These are phyloP conservation scores for Thermothielavioides terrestris DNA, from an alignment of 495 filamentous ascomycete genomes.

Conservation along the genomic window DNA sequence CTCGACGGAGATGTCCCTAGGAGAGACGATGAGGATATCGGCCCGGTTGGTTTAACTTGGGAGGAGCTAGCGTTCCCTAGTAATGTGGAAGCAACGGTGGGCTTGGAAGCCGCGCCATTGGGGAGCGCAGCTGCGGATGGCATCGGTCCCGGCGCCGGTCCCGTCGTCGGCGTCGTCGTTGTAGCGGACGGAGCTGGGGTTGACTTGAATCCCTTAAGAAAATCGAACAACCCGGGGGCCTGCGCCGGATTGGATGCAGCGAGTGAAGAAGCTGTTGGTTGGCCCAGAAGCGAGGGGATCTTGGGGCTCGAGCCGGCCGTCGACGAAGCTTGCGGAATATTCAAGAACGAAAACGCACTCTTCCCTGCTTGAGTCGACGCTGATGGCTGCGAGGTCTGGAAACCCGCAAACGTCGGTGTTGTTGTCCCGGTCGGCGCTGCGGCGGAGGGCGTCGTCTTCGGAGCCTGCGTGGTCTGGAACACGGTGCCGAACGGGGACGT, in stretches of 20 bases:
- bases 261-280: background rate
- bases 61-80: background rate
- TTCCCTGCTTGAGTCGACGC: background rate
- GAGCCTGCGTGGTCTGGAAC: background rate
- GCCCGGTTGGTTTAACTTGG: background rate
- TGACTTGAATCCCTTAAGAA: background rate
- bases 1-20: background rate
- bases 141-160: background rate
- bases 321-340: background rate
- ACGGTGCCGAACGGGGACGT: background rate
- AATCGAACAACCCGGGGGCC: background rate
- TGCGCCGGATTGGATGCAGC: background rate
- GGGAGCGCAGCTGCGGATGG: background rate
- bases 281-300: background rate
- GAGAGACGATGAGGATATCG: background rate
- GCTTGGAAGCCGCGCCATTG: background rate
- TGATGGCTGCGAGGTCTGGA: background rate
- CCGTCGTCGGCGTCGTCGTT: background rate
- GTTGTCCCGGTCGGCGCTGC: background rate
- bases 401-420: background rate
- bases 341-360: slow-evolving; percentile 4
- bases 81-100: background rate
- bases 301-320: background rate
- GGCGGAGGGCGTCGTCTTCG: background rate
- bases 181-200: background rate